Percentiles rank a stretch among this genome's conserved stretches.
Evolutionary conservation across 352 stramenopile genomes (phyloP).

Genomic region (Globisporangium abappressorium): DNA sequence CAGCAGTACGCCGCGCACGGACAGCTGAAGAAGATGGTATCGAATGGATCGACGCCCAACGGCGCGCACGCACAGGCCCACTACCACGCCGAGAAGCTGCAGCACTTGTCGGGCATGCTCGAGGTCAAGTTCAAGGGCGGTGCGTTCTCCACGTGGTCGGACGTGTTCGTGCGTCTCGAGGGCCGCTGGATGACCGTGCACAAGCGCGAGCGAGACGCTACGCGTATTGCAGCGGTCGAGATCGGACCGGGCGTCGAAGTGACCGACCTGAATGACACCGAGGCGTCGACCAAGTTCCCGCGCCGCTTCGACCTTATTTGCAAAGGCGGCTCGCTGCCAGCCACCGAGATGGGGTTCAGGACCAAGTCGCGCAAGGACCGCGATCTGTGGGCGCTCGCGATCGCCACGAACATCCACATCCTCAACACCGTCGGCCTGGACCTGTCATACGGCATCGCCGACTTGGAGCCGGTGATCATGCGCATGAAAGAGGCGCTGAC

Average conservation of each 20-base stretch:
- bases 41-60: constrained; percentile 3
- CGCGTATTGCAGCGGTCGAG: constrained; percentile 62
- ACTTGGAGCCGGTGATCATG: constrained; percentile 52
- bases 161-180: constrained; percentile 27
- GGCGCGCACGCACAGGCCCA: background rate
- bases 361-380: constrained; percentile 76
- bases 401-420: constrained; percentile 61
- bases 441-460: constrained; percentile 42
- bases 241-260: constrained; percentile 63
- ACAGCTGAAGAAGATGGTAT: constrained; percentile 17
- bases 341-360: constrained; percentile 74
- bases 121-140: constrained; percentile 33
- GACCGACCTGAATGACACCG: constrained; percentile 54
- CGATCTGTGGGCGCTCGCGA: constrained; percentile 68
- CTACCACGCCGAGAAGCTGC: constrained; percentile 15
- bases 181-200: constrained; percentile 35
- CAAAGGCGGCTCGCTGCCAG: constrained; percentile 60
- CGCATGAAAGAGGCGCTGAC: constrained; percentile 54
- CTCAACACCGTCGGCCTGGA: constrained; percentile 47
- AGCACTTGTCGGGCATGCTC: constrained; percentile 21
- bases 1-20: constrained; percentile 4
- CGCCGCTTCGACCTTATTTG: constrained; percentile 73
- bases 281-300: constrained; percentile 69
- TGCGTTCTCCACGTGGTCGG: constrained; percentile 29
- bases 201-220: constrained; percentile 42